Evolutionary conservation across 805 yeast species (phyloP).

Genomic region (Scheffersomyces stipitis): DNA sequence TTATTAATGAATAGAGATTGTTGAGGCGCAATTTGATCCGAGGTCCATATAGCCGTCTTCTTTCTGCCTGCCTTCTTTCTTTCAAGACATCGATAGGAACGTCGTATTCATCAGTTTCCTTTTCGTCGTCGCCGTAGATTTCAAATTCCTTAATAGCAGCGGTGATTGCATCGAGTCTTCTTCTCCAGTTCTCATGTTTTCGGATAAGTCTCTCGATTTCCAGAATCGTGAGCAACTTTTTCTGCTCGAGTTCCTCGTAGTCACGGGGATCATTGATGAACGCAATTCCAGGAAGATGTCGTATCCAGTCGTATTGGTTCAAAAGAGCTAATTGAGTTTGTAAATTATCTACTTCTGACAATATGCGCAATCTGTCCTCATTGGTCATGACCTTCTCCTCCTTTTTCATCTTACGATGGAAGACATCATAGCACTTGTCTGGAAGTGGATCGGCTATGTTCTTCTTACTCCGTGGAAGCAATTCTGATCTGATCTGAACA

Average conservation of each 20-base stretch:
- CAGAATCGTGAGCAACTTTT: constrained; percentile 50
- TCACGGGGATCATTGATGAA: constrained; percentile 49
- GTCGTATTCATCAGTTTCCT: constrained; percentile 26
- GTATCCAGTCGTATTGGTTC: constrained; percentile 46
- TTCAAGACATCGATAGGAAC: constrained; percentile 23
- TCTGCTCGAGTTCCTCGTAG: constrained; percentile 48
- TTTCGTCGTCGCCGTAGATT: constrained; percentile 8
- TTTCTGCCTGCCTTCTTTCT: constrained; percentile 19
- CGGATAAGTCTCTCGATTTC: constrained; percentile 42
- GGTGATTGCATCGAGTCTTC: constrained; percentile 26
- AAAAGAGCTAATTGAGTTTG: constrained; percentile 43
- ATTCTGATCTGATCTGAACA: constrained; percentile 2
- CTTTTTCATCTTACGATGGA: constrained; percentile 60
- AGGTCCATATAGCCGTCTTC: constrained; percentile 34
- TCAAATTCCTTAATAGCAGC: constrained; percentile 21
- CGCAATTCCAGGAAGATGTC: constrained; percentile 48
- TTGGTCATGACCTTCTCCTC: constrained; percentile 62
- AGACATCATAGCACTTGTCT: constrained; percentile 43
- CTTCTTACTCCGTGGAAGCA: constrained; percentile 21
- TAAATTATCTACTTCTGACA: constrained; percentile 57
- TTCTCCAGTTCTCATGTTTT: constrained; percentile 41
- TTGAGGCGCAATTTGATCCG: constrained; percentile 33
- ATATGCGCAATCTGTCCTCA: constrained; percentile 52
- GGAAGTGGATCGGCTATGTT: constrained; percentile 40
- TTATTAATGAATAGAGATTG: constrained; percentile 36